Evolutionary conservation across 78 protist genomes (phyloP).

Genomic region (Neovahlkampfia damariscottae): DNA sequence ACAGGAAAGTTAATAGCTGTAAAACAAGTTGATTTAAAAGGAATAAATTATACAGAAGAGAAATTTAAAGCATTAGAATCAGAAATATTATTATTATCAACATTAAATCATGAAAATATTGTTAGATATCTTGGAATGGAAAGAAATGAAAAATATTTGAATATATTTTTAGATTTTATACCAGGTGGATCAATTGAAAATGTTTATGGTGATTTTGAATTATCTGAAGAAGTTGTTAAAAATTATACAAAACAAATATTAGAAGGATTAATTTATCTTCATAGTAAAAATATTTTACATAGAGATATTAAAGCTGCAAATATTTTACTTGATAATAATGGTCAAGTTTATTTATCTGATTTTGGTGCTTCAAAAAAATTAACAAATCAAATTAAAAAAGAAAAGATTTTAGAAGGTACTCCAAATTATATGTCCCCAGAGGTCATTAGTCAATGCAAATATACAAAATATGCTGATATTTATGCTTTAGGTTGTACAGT

Average conservation of each 20-base stretch:
- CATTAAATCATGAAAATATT: slow-evolving; percentile 29
- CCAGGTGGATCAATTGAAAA: slow-evolving; percentile 24
- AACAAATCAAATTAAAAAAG: no score
- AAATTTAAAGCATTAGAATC: neutral
- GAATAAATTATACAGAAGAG: neutral
- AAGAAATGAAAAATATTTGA: neutral
- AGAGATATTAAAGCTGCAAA: slow-evolving; percentile 52
- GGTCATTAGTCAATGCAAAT: neutral
- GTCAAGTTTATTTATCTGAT: slow-evolving; percentile 39
- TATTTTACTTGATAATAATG: slow-evolving; percentile 34
- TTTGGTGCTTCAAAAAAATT: slow-evolving; percentile 33
- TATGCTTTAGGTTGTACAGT: slow-evolving; percentile 27
- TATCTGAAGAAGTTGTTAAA: neutral
- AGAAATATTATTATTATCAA: neutral
- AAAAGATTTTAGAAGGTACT: slow-evolving; percentile 6
- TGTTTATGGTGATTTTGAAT: neutral
- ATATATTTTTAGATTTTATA: slow-evolving; percentile 22
- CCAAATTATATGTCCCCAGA: slow-evolving; percentile 50
- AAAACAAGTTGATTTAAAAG: neutral
- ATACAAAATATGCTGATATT: slow-evolving; percentile 12
- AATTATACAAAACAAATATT: slow-evolving; percentile 18
- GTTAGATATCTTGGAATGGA: slow-evolving; percentile 42
- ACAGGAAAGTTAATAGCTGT: slow-evolving; percentile 14
- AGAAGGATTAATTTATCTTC: slow-evolving; percentile 12
- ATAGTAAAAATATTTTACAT: slow-evolving; percentile 7